Conservation (phyloP, 1,284 basidiomycete species). For the Singerocomus inundabilis region DNA sequence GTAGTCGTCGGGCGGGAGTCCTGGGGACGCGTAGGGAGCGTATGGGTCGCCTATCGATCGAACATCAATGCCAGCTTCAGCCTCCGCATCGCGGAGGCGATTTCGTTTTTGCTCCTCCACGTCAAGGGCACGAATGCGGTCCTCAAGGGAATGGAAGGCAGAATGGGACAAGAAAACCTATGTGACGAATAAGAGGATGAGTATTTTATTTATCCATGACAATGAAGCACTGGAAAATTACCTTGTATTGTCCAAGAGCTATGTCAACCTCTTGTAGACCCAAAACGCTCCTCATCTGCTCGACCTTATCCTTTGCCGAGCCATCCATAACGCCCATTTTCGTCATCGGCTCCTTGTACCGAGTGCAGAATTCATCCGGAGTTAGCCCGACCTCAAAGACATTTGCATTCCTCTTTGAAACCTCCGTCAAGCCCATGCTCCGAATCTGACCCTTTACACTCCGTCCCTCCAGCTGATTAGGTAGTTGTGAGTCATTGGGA, state of each 20-base stretch:
- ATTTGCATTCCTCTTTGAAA: slow-evolving; percentile 66
- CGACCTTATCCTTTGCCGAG: slow-evolving; percentile 50
- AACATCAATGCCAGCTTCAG: slow-evolving; percentile 69
- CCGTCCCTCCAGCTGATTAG: slow-evolving; percentile 90
- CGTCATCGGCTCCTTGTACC: slow-evolving; percentile 68
- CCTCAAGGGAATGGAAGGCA: slow-evolving; percentile 90
- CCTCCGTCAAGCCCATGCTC: slow-evolving; percentile 77
- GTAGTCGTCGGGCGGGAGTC: slow-evolving; percentile 43
- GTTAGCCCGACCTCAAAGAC: slow-evolving; percentile 86
- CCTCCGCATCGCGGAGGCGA: slow-evolving; percentile 70
- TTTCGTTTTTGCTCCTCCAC: slow-evolving; percentile 82
- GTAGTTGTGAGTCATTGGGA: slow-evolving; percentile 92
- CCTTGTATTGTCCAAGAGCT: slow-evolving; percentile 80
- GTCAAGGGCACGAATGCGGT: slow-evolving; percentile 80
- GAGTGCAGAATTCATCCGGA: slow-evolving; percentile 82
- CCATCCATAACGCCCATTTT: slow-evolving; percentile 50
- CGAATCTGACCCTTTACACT: slow-evolving; percentile 91
- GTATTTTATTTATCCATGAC: neutral
- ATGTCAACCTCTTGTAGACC: slow-evolving; percentile 73
- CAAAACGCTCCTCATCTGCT: slow-evolving; percentile 62
- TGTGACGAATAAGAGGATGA: slow-evolving; percentile 5
- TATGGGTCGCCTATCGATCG: slow-evolving; percentile 75
- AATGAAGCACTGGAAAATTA: slow-evolving; percentile 29
- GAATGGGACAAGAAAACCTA: slow-evolving; percentile 89
- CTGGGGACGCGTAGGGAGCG: slow-evolving; percentile 63